Base-by-base conservation (phyloP, 73 alveolate species). In the Blepharisma japonicum region DNA sequence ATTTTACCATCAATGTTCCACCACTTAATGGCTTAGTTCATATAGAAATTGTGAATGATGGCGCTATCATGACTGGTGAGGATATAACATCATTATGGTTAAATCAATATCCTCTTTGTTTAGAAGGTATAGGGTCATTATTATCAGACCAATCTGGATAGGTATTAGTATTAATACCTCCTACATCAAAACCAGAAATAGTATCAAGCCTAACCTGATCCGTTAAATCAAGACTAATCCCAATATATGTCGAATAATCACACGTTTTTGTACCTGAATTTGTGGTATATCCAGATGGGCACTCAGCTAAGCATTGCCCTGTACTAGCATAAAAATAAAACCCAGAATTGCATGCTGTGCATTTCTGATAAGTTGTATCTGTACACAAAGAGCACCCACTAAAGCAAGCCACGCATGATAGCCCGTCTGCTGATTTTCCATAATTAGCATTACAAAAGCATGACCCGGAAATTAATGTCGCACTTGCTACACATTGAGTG, bases 401-500 rank as follows among this genome's bases (percentile, higher is more conserved):
- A 61, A 14, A 9, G 47, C 74, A 61, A 9, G 14, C 18, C 3
- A 39, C 2, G 5, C 74, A 61, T 9, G 38, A 18, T 61, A 2
- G 14, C 11, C 14, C 14, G 3, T 8, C 23, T 0, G 38, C 39
- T 8, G 14, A n/a, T 39, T 39, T 14, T 4, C 11, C 14, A 25
- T 61, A 61, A 25, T 61, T 14, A n/a, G 47, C 18, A 61, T 61
- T 61, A 5, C 74, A 61, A 25, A 14, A 14, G 47, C 74, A 61
- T 8, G 74, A 8, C 11, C 74, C 74, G 2, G 50, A 20, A 18
- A 39, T 9, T 18, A 61, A 5, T 1, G 48, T 2, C 0, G 74
- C 74, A 61, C 23, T 61, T 1, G 74, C 47, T 61, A 14, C 23
- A 61, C 74, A 61, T 61, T 61, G 38, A 18, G 74, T 61, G 47